Evolutionary conservation across 306 rosid species (phyloP).

Genomic region (Boehmeria nivea): DNA sequence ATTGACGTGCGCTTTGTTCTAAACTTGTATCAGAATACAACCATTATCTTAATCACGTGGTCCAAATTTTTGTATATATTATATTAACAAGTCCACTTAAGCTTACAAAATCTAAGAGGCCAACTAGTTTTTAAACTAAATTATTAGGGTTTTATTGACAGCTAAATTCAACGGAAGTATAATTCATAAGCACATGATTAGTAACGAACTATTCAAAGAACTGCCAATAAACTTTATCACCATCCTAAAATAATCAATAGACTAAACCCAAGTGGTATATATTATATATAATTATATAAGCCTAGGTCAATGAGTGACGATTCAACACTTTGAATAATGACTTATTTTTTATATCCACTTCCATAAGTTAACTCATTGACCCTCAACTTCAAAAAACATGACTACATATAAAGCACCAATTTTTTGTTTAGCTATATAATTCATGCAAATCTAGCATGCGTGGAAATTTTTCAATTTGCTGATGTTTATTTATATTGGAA

Average conservation of each 20-base stretch:
- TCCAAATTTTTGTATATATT: conserved; percentile 1
- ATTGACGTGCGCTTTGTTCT: neutral
- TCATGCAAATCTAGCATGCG: too few species aligned
- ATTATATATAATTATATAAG: conserved; percentile 8
- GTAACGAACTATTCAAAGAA: conserved; percentile 2
- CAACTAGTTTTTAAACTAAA: conserved; percentile 6
- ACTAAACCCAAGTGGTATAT: conserved; percentile 11
- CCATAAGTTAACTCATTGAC: conserved; percentile 7
- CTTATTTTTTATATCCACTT: neutral
- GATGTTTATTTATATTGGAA: too few species aligned
- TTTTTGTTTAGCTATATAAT: too few species aligned
- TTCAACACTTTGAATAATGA: conserved; percentile 9
- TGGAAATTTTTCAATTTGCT: too few species aligned
- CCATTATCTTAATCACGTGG: neutral
- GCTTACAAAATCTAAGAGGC: conserved; percentile 12
- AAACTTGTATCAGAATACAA: neutral
- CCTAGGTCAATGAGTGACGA: conserved; percentile 20
- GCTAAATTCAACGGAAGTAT: conserved; percentile 14
- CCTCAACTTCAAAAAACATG: neutral
- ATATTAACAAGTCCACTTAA: conserved; percentile 1
- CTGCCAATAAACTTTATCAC: neutral
- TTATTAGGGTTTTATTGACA: conserved; percentile 17
- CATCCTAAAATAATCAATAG: neutral
- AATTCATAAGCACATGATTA: neutral
- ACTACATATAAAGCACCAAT: too few species aligned